Percentiles rank a stretch among this genome's conserved stretches.
These are phyloP conservation scores for Thermomyces lanuginosus DNA, from an alignment of 2,329 filamentous ascomycete genomes.

Conservation along the genomic window DNA sequence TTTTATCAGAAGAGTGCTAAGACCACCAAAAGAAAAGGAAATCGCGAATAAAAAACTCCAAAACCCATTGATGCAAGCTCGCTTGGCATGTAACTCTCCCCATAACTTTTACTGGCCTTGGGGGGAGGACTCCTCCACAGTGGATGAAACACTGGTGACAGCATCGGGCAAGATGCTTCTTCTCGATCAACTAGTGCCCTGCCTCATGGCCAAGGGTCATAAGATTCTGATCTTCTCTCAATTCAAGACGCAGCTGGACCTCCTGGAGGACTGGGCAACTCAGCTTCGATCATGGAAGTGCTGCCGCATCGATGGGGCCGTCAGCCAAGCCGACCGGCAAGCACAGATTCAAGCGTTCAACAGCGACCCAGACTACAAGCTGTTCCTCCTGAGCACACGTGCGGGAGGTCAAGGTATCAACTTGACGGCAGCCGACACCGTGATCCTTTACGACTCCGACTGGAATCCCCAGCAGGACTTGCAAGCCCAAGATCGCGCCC, in stretches of 20 bases:
- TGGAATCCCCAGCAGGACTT: slow-evolving; percentile 97
- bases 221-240: slow-evolving; percentile 95
- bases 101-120: slow-evolving; percentile 97
- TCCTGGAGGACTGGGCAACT: slow-evolving; percentile 70
- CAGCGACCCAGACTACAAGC: slow-evolving; percentile 43
- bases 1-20: slow-evolving; percentile 6
- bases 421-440: slow-evolving; percentile 76
- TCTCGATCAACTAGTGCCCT: slow-evolving; percentile 67
- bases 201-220: slow-evolving; percentile 56
- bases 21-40: slow-evolving; percentile 44
- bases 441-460: slow-evolving; percentile 76
- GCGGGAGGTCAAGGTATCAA: slow-evolving; percentile 95
- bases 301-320: slow-evolving; percentile 81
- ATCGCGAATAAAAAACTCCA: slow-evolving; percentile 83
- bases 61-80: slow-evolving; percentile 81
- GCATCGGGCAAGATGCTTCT: slow-evolving; percentile 92
- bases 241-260: slow-evolving; percentile 85
- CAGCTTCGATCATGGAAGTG: slow-evolving; percentile 63
- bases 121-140: slow-evolving; percentile 40
- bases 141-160: slow-evolving; percentile 70
- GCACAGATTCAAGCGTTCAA: slow-evolving; percentile 62
- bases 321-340: slow-evolving; percentile 56
- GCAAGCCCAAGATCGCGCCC: slow-evolving; percentile 87
- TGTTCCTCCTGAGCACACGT: slow-evolving; percentile 80
- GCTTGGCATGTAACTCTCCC: slow-evolving; percentile 80